Conservation (phyloP, 148 eudicot species). For the Limonium bicolor region DNA sequence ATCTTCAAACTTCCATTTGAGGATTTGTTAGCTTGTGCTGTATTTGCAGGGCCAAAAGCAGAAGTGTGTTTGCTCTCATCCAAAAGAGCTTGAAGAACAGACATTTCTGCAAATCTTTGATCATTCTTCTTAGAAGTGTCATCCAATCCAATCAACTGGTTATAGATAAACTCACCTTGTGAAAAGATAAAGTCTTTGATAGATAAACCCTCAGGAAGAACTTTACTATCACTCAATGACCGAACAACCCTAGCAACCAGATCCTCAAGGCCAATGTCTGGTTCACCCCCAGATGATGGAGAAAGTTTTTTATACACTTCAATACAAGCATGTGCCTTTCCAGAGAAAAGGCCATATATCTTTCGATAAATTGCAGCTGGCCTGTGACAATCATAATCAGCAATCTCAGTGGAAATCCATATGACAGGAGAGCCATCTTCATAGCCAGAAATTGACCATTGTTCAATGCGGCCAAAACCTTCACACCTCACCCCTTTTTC, state of each 20-base stretch:
- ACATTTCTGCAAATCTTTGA: conserved; percentile 35
- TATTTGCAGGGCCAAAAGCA: conserved; percentile 10
- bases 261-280: conserved; percentile 60
- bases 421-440: conserved; percentile 85
- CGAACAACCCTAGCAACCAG: conserved; percentile 77
- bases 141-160: conserved; percentile 83
- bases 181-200: conserved; percentile 74
- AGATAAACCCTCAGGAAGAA: conserved; percentile 46
- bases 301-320: conserved; percentile 78
- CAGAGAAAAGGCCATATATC: conserved; percentile 59
- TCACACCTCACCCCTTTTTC: conserved; percentile 64
- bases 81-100: conserved; percentile 53
- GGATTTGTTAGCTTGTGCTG: conserved; percentile 6
- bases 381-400: conserved; percentile 78
- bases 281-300: conserved; percentile 68
- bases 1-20: conserved; percentile 27
- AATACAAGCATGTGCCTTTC: conserved; percentile 70
- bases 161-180: conserved; percentile 82
- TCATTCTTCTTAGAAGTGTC: conserved; percentile 52
- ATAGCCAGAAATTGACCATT: conserved; percentile 91
- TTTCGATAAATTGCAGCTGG: conserved; percentile 57
- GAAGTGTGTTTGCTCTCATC: conserved; percentile 44
- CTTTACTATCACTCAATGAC: conserved; percentile 59
- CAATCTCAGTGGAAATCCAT: conserved; percentile 82
- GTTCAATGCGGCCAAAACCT: conserved; percentile 91